phyloP scores from a whole-genome alignment of 441 rosid genomes.

The Dalechampia spathulata region DNA sequence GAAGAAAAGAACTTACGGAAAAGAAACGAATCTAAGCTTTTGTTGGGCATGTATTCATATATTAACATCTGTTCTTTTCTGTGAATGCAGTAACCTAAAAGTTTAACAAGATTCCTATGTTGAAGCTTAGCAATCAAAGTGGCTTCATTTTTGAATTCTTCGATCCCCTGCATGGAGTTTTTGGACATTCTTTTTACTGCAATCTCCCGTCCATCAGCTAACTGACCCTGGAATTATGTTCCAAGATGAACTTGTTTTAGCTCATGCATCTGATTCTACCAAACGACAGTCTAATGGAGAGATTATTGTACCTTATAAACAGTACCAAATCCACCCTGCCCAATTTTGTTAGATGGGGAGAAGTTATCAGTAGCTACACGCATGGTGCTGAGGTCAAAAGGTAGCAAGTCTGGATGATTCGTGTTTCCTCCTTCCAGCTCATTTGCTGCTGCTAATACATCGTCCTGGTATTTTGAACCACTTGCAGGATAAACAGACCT shows the following conservation, averaged over 20 bases:
- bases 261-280: neutral
- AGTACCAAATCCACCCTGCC: slow-evolving; percentile 28
- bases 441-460: neutral
- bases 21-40: slow-evolving; percentile 51
- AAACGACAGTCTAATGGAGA: neutral
- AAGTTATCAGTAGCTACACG: slow-evolving; percentile 14
- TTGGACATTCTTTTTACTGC: slow-evolving; percentile 53
- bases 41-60: slow-evolving; percentile 53
- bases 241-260: too few species aligned
- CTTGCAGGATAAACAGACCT: too few species aligned
- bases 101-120: slow-evolving; percentile 54
- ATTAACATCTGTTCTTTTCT: slow-evolving; percentile 48
- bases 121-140: slow-evolving; percentile 52
- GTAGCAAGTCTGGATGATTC: neutral
- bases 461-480: neutral
- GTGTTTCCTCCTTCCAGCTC: neutral
- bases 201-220: slow-evolving; percentile 34
- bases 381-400: slow-evolving; percentile 7
- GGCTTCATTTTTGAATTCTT: slow-evolving; percentile 56
- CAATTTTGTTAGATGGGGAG: slow-evolving; percentile 15
- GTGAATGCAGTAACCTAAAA: slow-evolving; percentile 52
- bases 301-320: slow-evolving; percentile 38
- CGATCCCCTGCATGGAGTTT: slow-evolving; percentile 43
- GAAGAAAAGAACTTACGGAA: slow-evolving; percentile 28
- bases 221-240: slow-evolving; percentile 33